These are phyloP conservation scores for Pholiota conissans DNA, from an alignment of 768 basidiomycete genomes.

Conservation along the genomic window DNA sequence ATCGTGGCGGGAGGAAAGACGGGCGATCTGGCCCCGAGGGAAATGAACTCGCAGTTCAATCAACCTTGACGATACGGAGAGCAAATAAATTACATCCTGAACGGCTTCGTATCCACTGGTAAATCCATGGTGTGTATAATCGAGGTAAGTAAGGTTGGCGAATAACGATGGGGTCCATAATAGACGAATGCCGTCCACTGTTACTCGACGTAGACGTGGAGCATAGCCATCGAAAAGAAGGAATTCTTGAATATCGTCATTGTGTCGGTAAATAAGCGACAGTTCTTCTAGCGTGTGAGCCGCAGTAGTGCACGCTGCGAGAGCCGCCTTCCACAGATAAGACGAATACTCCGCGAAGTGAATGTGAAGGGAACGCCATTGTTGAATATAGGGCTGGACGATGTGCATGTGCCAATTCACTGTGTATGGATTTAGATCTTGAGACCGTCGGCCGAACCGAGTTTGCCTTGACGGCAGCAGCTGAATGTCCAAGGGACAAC, in stretches of 20 bases:
- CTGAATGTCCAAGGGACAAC: slow-evolving; percentile 61
- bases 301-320: slow-evolving; percentile 51
- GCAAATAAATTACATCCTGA: slow-evolving; percentile 56
- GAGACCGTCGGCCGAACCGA: slow-evolving; percentile 24
- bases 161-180: slow-evolving; percentile 65
- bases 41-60: slow-evolving; percentile 58
- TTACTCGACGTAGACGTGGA: slow-evolving; percentile 54
- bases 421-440: slow-evolving; percentile 40
- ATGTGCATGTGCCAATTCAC: slow-evolving; percentile 66
- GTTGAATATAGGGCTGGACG: slow-evolving; percentile 48
- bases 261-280: slow-evolving; percentile 56
- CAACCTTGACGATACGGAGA: slow-evolving; percentile 53
- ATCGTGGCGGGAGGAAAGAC: slow-evolving; percentile 25
- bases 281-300: slow-evolving; percentile 49
- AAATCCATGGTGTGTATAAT: slow-evolving; percentile 76
- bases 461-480: slow-evolving; percentile 36
- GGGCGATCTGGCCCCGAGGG: slow-evolving; percentile 34
- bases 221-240: slow-evolving; percentile 61
- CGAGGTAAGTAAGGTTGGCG: slow-evolving; percentile 58
- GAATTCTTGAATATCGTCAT: slow-evolving; percentile 72
- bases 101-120: slow-evolving; percentile 56
- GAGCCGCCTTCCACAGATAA: slow-evolving; percentile 67
- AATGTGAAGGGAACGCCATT: slow-evolving; percentile 65
- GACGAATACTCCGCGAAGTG: slow-evolving; percentile 55
- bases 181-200: slow-evolving; percentile 64